A percentile compares a stretch with the other conserved stretches of the same genome.
Conservation (phyloP, 805 yeast genomes). For the Wickerhamomyces canadensis region DNA sequence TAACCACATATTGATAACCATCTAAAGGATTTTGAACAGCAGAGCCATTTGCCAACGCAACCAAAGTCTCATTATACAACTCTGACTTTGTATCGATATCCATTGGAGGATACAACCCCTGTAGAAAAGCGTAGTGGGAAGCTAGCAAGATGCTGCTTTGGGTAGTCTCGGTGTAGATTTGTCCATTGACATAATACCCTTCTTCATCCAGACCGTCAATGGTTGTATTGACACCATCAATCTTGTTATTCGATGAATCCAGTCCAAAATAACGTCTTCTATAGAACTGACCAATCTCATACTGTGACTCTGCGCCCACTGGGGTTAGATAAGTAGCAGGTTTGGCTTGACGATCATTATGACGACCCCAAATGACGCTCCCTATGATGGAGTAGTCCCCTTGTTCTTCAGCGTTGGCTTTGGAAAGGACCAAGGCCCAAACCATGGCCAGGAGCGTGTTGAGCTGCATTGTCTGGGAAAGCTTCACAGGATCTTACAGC, state of each 20-base stretch:
- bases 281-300: conserved; percentile 34
- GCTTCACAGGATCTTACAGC: too few relatives aligned
- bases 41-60: conserved; percentile 36
- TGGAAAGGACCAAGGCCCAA: too few relatives aligned
- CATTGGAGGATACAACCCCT: conserved; percentile 43
- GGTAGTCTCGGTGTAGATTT: conserved; percentile 32
- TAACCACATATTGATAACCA: conserved; percentile 42
- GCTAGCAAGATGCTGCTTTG: conserved; percentile 31
- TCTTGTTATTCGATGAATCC: conserved; percentile 20
- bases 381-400: conserved; percentile 23
- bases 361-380: conserved; percentile 41
- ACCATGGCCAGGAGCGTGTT: too few relatives aligned
- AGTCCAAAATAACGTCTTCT: conserved; percentile 38
- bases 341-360: conserved; percentile 43
- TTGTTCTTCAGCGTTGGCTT: background rate
- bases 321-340: conserved; percentile 40
- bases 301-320: conserved; percentile 35
- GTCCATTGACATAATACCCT: conserved; percentile 31
- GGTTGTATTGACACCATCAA: conserved; percentile 23
- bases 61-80: conserved; percentile 21
- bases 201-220: conserved; percentile 29
- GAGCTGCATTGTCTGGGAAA: too few relatives aligned
- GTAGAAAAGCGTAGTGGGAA: conserved; percentile 39
- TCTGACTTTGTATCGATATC: conserved; percentile 16
- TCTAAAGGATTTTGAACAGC: conserved; percentile 31